Evolutionary conservation across 306 rosid species (phyloP).

Genomic region (Malus orientalis): DNA sequence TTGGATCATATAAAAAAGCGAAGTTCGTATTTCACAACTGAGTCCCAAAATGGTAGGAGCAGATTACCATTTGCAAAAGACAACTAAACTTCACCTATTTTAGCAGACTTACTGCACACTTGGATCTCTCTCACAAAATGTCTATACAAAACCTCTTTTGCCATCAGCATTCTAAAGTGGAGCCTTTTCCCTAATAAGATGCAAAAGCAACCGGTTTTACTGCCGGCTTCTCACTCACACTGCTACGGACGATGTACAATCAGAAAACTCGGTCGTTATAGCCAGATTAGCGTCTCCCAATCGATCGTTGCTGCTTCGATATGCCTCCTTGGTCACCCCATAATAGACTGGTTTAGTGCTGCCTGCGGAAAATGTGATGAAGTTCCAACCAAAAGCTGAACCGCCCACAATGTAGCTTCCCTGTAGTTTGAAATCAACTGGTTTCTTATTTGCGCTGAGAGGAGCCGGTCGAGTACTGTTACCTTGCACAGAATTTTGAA

Average conservation of each 20-base stretch:
- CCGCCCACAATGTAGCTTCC: slow-evolving; percentile 72
- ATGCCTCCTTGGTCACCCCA: slow-evolving; percentile 57
- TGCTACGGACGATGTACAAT: not conserved
- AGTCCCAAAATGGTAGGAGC: not conserved
- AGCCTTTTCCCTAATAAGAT: not conserved
- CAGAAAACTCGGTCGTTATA: not conserved
- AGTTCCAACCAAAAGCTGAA: slow-evolving; percentile 81
- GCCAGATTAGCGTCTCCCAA: not conserved
- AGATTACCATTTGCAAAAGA: no score
- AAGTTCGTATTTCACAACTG: not conserved
- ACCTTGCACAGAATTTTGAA: slow-evolving; percentile 17
- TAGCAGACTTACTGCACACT: no score
- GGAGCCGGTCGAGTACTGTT: not conserved
- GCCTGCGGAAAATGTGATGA: slow-evolving; percentile 35
- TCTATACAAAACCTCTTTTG: not conserved
- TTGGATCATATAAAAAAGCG: not conserved
- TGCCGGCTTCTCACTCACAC: not conserved
- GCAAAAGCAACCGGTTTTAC: not conserved
- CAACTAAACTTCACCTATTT: no score
- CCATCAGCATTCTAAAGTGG: not conserved
- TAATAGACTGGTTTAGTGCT: slow-evolving; percentile 42
- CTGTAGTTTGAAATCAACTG: slow-evolving; percentile 11
- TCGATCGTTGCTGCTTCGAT: slow-evolving; percentile 21
- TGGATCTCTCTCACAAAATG: no score
- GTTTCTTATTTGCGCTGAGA: slow-evolving; percentile 21